A percentile compares a stretch with the other conserved stretches of the same genome.
Conservation (phyloP, 352 stramenopile species). For the Phytophthora pisi region DNA sequence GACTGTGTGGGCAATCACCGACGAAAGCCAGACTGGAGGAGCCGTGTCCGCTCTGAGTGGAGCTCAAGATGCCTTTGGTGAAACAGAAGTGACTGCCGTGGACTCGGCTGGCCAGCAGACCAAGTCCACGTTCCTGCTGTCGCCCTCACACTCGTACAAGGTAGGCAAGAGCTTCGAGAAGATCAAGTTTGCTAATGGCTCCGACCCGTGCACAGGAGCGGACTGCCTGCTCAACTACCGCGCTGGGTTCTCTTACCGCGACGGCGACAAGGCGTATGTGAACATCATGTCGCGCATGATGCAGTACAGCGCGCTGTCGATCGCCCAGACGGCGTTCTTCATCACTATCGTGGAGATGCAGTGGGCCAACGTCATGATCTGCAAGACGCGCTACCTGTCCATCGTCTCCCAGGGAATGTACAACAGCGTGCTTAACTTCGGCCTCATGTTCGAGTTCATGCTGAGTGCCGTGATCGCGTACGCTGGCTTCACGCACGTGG, state of each 20-base stretch:
- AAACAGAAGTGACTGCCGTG: slow-evolving; percentile 39
- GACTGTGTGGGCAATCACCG: slow-evolving; percentile 76
- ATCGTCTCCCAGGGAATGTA: slow-evolving; percentile 92
- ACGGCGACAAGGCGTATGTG: slow-evolving; percentile 38
- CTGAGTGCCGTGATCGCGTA: slow-evolving; percentile 88
- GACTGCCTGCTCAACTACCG: slow-evolving; percentile 67
- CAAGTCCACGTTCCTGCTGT: slow-evolving; percentile 36
- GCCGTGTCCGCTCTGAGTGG: slow-evolving; percentile 39
- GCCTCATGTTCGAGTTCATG: slow-evolving; percentile 93
- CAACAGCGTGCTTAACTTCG: slow-evolving; percentile 94
- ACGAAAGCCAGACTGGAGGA: slow-evolving; percentile 26
- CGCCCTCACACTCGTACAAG: slow-evolving; percentile 47
- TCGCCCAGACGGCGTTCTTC: slow-evolving; percentile 90
- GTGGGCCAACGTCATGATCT: slow-evolving; percentile 92
- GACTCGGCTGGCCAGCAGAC: slow-evolving; percentile 42
- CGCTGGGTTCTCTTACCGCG: slow-evolving; percentile 52
- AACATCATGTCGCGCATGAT: slow-evolving; percentile 92
- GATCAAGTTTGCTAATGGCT: slow-evolving; percentile 41
- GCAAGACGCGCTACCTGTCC: slow-evolving; percentile 93
- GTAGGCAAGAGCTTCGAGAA: slow-evolving; percentile 58
- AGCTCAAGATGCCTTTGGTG: slow-evolving; percentile 49
- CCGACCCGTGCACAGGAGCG: slow-evolving; percentile 36
- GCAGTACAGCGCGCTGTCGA: slow-evolving; percentile 80
- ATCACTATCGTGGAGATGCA: slow-evolving; percentile 89
- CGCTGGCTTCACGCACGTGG: slow-evolving; percentile 78